phyloP scores from a whole-genome alignment of 768 basidiomycete species.

The Termitomyces eurrhizus region DNA sequence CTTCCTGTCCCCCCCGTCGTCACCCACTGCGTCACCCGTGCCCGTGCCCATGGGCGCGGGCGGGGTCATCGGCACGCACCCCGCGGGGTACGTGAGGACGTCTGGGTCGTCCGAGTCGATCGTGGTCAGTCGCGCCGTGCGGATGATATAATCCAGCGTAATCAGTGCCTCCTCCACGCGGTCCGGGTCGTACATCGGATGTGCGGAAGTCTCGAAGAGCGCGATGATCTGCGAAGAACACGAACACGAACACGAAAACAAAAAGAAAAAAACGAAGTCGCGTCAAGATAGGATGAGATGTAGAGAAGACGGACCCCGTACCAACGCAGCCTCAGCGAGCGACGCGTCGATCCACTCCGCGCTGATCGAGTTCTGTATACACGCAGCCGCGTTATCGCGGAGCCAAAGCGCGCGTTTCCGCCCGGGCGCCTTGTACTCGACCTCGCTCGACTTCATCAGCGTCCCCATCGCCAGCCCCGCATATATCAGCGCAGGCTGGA shows the following conservation, averaged over 20 bases:
- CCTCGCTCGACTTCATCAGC: constrained; percentile 69
- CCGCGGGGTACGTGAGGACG: constrained; percentile 47
- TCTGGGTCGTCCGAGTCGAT: constrained; percentile 54
- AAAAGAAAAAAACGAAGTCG: background rate
- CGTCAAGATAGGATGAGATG: background rate
- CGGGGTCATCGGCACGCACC: constrained; percentile 45
- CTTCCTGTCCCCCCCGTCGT: constrained; percentile 26
- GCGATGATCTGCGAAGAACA: constrained; percentile 54
- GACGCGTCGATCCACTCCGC: constrained; percentile 54
- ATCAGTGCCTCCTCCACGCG: constrained; percentile 51
- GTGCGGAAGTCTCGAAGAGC: constrained; percentile 72
- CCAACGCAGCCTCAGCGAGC: constrained; percentile 72
- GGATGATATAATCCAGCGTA: constrained; percentile 63
- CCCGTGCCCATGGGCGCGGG: no score
- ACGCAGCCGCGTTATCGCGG: constrained; percentile 51
- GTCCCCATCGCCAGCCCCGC: constrained; percentile 67
- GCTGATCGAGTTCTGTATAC: constrained; percentile 48
- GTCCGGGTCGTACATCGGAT: constrained; percentile 58
- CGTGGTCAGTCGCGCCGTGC: constrained; percentile 47
- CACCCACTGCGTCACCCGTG: constrained; percentile 20
- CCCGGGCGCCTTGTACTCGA: constrained; percentile 51
- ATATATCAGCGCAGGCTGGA: constrained; percentile 71
- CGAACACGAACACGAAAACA: no score
- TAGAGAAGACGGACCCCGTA: constrained; percentile 21
- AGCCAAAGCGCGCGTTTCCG: constrained; percentile 55